phyloP scores from a whole-genome alignment of 768 basidiomycete genomes.

The Termitomyces eurrhizus region DNA sequence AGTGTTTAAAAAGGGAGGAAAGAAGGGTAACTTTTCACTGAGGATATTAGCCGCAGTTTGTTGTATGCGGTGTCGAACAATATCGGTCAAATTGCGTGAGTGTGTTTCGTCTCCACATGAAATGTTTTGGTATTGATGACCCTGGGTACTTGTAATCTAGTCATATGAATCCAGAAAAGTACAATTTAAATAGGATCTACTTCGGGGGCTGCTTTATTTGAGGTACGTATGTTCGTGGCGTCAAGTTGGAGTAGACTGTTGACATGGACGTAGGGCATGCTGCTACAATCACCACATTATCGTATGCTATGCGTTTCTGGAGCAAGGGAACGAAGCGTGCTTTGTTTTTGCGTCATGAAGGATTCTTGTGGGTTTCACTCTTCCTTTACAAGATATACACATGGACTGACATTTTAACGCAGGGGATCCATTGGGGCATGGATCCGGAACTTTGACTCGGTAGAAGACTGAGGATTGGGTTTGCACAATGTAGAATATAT shows the following conservation, averaged over 20 bases:
- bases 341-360: conserved; percentile 95
- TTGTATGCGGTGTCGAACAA: conserved; percentile 96
- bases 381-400: conserved; percentile 9
- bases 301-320: conserved; percentile 99
- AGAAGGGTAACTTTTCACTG: conserved; percentile 77
- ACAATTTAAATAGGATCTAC: conserved; percentile 94
- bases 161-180: conserved; percentile 99
- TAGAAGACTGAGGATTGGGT: conserved; percentile 12
- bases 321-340: conserved; percentile 96
- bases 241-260: conserved; percentile 9
- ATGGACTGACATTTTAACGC: conserved; percentile 14
- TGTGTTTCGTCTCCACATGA: conserved; percentile 20
- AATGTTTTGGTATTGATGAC: background rate
- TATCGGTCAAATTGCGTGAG: too few relatives aligned
- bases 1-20: too few relatives aligned
- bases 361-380: conserved; percentile 74
- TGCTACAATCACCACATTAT: conserved; percentile 94
- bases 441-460: conserved; percentile 88
- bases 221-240: conserved; percentile 46
- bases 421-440: conserved; percentile 96
- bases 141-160: conserved; percentile 34
- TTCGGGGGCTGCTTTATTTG: conserved; percentile 99
- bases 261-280: conserved; percentile 68
- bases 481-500: conserved; percentile 11
- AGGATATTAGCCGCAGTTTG: conserved; percentile 93